Evolutionary conservation across 2,329 filamentous ascomycete species (phyloP), one percentile per base, ranked within the genome.

Genomic region (Rhinocladiella mackenziei): DNA sequence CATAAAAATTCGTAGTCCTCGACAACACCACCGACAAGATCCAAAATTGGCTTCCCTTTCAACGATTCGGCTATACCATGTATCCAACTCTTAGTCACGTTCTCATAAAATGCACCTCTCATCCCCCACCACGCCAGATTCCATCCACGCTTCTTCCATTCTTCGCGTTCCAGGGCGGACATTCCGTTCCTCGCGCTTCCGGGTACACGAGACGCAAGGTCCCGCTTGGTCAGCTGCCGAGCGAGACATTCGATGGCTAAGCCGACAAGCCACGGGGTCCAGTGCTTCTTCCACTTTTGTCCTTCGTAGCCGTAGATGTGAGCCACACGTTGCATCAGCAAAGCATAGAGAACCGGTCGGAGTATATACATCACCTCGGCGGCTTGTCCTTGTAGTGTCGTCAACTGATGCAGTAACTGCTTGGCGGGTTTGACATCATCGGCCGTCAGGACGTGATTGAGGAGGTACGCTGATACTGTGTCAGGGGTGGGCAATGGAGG

Each of bases 1-100:
- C 92, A 98, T 22, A 98, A 73, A 64, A 94, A 97, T 66, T 95
- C 87, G 63, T 98, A 98, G 64, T 98, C 92, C 62, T 96, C 89
- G 52, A 97, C 67, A 33, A 98, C 84, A 45, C 86, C 87, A 6
- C 83, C 85, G 17, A 95, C 74, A 62, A 98, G 78, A 54, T 85
- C 81, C 34, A 94, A 78, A 65, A 95, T 74, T 39, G 85, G 81
- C 60, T 83, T 84, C 55, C 80, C 72, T 60, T 74, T 82, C 54
- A 95, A 76, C 58, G 81, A 84, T 20, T 73, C 72, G 5, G 91
- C 82, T 10, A 91, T 66, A 3, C 80, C 51, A 25, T 41, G 44
- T 5, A 57, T 40, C 40, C 45, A 54, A 15, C 25, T 39, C 44
- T 55, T 78, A 35, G 88, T 94, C 48, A 96, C 75, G 58, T 89